These are phyloP conservation scores for Chloranthus sessilifolius DNA, from an alignment of 164 flowering plant species.

Conservation along the genomic window DNA sequence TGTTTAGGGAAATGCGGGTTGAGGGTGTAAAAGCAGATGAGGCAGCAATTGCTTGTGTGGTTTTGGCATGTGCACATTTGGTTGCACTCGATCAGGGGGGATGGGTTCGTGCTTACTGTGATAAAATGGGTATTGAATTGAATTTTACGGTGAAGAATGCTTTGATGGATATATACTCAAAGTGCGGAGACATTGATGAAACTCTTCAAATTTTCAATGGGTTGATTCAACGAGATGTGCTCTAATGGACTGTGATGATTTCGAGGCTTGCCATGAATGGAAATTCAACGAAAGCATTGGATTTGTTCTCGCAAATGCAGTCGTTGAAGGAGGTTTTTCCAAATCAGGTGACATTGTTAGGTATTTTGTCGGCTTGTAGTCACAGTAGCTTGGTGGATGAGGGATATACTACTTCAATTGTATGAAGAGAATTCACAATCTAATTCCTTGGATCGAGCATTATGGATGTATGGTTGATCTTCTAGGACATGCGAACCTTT, in stretches of 20 bases:
- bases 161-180: conserved; percentile 32
- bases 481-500: conserved; percentile 37
- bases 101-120: conserved; percentile 39
- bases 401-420: conserved; percentile 28
- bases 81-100: conserved; percentile 42
- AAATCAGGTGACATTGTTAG: conserved; percentile 41
- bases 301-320: conserved; percentile 28
- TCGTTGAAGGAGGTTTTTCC: conserved; percentile 27
- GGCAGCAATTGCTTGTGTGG: conserved; percentile 28
- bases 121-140: conserved; percentile 25
- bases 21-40: conserved; percentile 37
- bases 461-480: conserved; percentile 49
- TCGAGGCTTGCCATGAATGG: conserved; percentile 44
- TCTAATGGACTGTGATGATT: conserved; percentile 47
- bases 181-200: neutral
- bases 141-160: conserved; percentile 36
- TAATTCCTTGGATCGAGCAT: conserved; percentile 38
- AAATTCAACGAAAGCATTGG: conserved; percentile 34
- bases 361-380: too few species aligned
- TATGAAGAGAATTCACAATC: conserved; percentile 25
- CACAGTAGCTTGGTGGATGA: conserved; percentile 46
- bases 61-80: conserved; percentile 41
- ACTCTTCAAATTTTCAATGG: neutral
- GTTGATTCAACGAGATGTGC: conserved; percentile 28
- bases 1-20: conserved; percentile 27